A percentile compares a stretch with the other conserved stretches of the same genome.
Evolutionary conservation across 352 stramenopile species (phyloP).

Genomic region (Phytophthora ohioensis): DNA sequence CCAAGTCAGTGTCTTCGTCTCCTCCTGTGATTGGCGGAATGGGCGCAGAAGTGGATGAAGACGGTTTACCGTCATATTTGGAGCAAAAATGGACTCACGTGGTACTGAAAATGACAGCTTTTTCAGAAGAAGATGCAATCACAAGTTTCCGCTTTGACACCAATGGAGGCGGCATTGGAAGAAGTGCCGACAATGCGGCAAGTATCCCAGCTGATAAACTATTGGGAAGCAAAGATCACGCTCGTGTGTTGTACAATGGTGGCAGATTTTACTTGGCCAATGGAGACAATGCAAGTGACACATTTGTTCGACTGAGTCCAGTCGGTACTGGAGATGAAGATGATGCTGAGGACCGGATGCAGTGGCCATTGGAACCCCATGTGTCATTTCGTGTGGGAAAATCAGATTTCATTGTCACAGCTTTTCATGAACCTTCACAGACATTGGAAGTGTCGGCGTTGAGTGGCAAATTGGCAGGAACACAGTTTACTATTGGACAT

Average conservation of each 20-base stretch:
- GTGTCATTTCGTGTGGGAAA: slow-evolving; percentile 83
- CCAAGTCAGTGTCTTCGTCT: slow-evolving; percentile 14
- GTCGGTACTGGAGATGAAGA: slow-evolving; percentile 43
- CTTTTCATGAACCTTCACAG: slow-evolving; percentile 61
- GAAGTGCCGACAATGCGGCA: slow-evolving; percentile 59
- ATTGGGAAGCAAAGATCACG: slow-evolving; percentile 60
- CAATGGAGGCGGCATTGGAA: slow-evolving; percentile 62
- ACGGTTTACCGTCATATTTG: slow-evolving; percentile 35
- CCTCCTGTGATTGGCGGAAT: slow-evolving; percentile 24
- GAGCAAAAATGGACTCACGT: slow-evolving; percentile 72
- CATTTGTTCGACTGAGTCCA: slow-evolving; percentile 71
- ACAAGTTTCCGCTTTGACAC: slow-evolving; percentile 79
- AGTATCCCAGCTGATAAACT: slow-evolving; percentile 83
- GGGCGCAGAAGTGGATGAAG: slow-evolving; percentile 35
- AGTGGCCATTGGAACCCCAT: slow-evolving; percentile 75
- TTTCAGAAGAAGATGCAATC: slow-evolving; percentile 75
- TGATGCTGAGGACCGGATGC: slow-evolving; percentile 69
- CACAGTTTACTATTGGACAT: slow-evolving; percentile 83
- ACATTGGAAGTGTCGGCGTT: slow-evolving; percentile 66
- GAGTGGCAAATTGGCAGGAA: slow-evolving; percentile 71
- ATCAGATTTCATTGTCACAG: slow-evolving; percentile 78
- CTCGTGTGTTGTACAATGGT: slow-evolving; percentile 58
- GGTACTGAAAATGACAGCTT: slow-evolving; percentile 88
- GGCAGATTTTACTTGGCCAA: slow-evolving; percentile 77
- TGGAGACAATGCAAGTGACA: slow-evolving; percentile 61